phyloP scores from a whole-genome alignment of 176 grass and related monocot genomes.

The Raddia distichophylla region DNA sequence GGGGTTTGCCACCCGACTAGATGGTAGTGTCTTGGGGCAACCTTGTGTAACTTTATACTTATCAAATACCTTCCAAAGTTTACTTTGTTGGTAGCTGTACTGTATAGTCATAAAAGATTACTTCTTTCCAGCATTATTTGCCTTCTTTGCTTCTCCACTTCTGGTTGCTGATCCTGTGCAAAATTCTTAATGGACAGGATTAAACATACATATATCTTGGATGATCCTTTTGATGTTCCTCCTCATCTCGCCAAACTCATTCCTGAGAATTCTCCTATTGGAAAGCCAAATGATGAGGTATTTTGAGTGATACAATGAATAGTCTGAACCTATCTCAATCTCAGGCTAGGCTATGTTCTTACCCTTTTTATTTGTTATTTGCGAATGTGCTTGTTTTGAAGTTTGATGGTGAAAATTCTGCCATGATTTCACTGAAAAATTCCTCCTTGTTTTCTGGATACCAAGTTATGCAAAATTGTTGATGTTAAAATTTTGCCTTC shows the following conservation, averaged over 20 bases:
- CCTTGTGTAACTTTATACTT: conserved; percentile 22
- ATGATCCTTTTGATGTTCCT: conserved; percentile 97
- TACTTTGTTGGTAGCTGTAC: not conserved
- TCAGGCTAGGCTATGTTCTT: too few relatives aligned
- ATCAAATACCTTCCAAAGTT: conserved; percentile 18
- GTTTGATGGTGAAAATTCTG: not conserved
- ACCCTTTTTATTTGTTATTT: too few relatives aligned
- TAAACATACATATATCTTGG: conserved; percentile 96
- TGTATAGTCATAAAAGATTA: too few relatives aligned
- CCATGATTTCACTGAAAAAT: not conserved
- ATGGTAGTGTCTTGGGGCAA: too few relatives aligned
- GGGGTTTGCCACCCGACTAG: too few relatives aligned
- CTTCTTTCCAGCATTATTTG: not conserved
- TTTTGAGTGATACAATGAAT: not conserved
- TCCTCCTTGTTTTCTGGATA: not conserved
- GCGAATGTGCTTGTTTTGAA: not conserved
- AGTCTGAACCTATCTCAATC: too few relatives aligned
- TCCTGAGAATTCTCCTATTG: conserved; percentile 86
- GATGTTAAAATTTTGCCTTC: not conserved
- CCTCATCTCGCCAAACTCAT: conserved; percentile 76
- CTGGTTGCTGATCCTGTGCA: conserved; percentile 2
- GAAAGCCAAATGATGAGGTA: conserved; percentile 89
- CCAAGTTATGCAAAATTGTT: not conserved
- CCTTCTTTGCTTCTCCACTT: not conserved
- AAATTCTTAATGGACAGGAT: conserved; percentile 60